Evolutionary conservation across 2,329 filamentous ascomycete species (phyloP), one percentile per base, ranked within the genome.

Genomic region (Colletotrichum tropicicola): DNA sequence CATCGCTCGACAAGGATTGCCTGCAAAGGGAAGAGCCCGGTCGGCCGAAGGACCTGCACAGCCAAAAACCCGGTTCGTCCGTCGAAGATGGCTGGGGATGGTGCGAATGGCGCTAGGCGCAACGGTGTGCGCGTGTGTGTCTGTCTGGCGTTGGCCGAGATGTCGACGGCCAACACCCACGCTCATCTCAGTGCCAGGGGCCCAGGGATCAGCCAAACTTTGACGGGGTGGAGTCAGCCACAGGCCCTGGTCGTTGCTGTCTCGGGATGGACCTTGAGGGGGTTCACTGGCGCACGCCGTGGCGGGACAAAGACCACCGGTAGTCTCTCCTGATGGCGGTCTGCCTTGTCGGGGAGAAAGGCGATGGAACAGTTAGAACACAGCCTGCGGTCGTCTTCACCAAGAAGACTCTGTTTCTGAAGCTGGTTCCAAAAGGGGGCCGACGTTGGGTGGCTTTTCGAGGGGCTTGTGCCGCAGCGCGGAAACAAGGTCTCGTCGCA

Each of bases 201-300:
- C 12, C 17, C 52, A 43, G 37, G 39, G 60, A 59, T 59, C 61
- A 55, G 56, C 48, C 19, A 41, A 55, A 65, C 48, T 19, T 44
- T 52, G 49, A 35, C 25, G 30, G 39, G 48, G 54, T 45, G 41
- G 61, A 49, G 48, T 55, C 61, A 65, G 61, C 61, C 56, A 60
- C 43, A 60, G 45, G 41, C 48, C 55, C 43, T 41, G 55, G 41
- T 49, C 41, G 47, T 32, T 59, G 39, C 30, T 48, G 47, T 53
- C 30, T 59, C 56, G 56, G 44, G 61, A 55, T 61, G 43, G 30
- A 21, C 27, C 17, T 45, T 27, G 13, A 21, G 25, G 21, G 19
- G 30, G n/a, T n/a, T 45, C 28, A 32, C 30, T 64, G 54, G 45
- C 30, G 19, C 37, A 13, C 15, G n/a, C 60, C 57, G 49, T 43